A percentile compares a stretch with the other conserved stretches of the same genome.
Conservation (phyloP, 2,329 filamentous ascomycete genomes). For the Fusarium musae region DNA sequence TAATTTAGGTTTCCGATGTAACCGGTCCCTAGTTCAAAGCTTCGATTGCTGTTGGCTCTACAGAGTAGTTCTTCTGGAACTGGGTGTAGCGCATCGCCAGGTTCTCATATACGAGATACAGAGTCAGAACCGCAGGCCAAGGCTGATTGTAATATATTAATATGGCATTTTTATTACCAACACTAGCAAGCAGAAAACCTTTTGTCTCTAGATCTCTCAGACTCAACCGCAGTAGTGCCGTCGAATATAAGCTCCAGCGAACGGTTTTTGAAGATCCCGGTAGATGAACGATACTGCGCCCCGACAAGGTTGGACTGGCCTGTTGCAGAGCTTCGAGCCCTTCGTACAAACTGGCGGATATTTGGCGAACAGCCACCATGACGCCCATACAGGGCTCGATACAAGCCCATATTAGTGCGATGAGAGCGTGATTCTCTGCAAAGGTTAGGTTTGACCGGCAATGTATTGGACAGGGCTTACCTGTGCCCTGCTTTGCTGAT, state of each 20-base stretch:
- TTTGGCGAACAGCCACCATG: background rate
- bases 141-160: background rate
- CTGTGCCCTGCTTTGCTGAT: no score
- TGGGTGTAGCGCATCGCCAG: background rate
- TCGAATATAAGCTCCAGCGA: background rate
- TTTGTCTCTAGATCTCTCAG: background rate
- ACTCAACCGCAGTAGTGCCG: background rate
- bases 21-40: background rate
- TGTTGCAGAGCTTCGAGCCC: accelerated
- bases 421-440: background rate
- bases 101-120: accelerated
- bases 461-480: background rate
- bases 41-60: background rate
- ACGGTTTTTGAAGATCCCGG: background rate
- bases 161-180: background rate
- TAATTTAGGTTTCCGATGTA: background rate
- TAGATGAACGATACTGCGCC: background rate
- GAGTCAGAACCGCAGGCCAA: background rate
- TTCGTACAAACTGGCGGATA: background rate
- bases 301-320: background rate
- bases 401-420: background rate
- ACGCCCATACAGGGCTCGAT: background rate
- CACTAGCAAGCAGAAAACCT: background rate
- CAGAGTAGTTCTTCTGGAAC: no score
- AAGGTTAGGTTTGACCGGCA: background rate